Evolutionary conservation across 1,284 basidiomycete species (phyloP).

Genomic region (Agroathelia rolfsii): DNA sequence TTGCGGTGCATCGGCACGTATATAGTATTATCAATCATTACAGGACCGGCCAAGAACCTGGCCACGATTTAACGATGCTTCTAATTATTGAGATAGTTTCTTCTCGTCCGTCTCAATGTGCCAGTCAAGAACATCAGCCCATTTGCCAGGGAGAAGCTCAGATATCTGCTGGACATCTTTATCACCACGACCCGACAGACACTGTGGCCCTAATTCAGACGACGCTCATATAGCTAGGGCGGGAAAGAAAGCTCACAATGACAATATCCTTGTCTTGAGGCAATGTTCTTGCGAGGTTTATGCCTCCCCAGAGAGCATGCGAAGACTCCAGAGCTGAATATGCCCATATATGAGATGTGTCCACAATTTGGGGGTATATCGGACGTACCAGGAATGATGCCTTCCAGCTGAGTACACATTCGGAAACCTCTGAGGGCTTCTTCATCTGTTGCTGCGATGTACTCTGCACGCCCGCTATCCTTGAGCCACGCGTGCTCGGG

Average conservation of each 20-base stretch:
- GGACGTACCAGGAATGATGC: constrained; percentile 88
- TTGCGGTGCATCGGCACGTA: no score
- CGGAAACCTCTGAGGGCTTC: constrained; percentile 90
- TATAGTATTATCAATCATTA: no score
- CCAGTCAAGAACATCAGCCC: constrained; percentile 88
- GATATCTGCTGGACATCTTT: constrained; percentile 94
- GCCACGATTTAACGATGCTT: background rate
- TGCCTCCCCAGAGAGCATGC: constrained; percentile 91
- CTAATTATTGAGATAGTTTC: constrained; percentile 17
- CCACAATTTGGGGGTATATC: constrained; percentile 1
- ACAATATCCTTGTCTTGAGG: constrained; percentile 83
- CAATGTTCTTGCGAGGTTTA: constrained; percentile 79
- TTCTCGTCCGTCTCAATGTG: no score
- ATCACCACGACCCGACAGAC: constrained; percentile 84
- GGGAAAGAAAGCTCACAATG: constrained; percentile 49
- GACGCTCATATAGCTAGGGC: constrained; percentile 3
- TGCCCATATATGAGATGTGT: constrained; percentile 8
- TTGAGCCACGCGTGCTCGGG: constrained; percentile 98
- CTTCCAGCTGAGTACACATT: constrained; percentile 85
- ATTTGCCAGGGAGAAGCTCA: constrained; percentile 71
- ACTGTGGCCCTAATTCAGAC: constrained; percentile 34
- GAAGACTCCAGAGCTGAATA: constrained; percentile 81
- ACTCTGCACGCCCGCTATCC: constrained; percentile 88
- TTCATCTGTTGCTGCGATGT: constrained; percentile 88
- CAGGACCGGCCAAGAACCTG: no score